Conservation (phyloP, 257 asterid genomes). For the Fraxinus anomala region DNA sequence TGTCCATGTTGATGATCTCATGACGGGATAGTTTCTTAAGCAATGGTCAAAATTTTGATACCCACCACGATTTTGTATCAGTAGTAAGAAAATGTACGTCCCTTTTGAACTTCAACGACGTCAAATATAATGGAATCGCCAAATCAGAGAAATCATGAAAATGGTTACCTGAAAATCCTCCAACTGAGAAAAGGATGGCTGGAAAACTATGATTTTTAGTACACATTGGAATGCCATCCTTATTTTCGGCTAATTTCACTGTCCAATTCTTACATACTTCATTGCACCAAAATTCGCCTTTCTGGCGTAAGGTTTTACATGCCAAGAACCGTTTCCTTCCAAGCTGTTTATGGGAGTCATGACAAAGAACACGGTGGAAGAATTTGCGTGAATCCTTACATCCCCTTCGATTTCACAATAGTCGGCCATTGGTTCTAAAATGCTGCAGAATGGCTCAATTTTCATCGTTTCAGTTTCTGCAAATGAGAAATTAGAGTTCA, state of each 20-base stretch:
- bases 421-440: conserved; percentile 37
- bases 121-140: conserved; percentile 52
- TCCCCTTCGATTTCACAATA: conserved; percentile 44
- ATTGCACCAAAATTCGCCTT: conserved; percentile 40
- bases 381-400: conserved; percentile 37
- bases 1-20: conserved; percentile 46
- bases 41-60: conserved; percentile 36
- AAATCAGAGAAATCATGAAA: conserved; percentile 76
- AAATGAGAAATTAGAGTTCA: neutral
- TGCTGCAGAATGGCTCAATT: conserved; percentile 28
- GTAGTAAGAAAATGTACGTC: conserved; percentile 61
- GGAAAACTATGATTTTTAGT: conserved; percentile 40
- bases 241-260: conserved; percentile 34
- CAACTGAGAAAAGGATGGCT: conserved; percentile 62
- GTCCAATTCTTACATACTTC: conserved; percentile 56
- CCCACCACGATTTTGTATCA: conserved; percentile 68
- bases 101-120: conserved; percentile 40
- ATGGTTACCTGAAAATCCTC: conserved; percentile 67
- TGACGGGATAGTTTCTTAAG: conserved; percentile 44
- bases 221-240: conserved; percentile 43
- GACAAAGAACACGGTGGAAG: conserved; percentile 36
- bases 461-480: conserved; percentile 28
- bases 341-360: conserved; percentile 1
- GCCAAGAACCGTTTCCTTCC: conserved; percentile 34
- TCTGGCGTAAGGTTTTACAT: conserved; percentile 47